These are phyloP conservation scores for Mycosphaerella sp. DNA, from an alignment of 2,329 filamentous ascomycete species.

Conservation along the genomic window DNA sequence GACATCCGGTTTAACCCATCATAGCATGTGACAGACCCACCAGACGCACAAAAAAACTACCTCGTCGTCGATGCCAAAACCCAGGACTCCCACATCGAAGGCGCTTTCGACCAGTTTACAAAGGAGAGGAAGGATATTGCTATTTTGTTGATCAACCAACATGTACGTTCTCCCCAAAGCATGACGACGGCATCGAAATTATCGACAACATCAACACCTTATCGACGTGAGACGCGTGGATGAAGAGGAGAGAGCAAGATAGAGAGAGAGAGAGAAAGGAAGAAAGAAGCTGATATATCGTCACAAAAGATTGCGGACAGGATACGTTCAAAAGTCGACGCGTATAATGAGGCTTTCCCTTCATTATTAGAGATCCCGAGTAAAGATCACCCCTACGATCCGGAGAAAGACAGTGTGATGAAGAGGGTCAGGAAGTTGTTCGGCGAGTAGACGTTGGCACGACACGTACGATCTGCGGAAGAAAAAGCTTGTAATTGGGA, in stretches of 20 bases:
- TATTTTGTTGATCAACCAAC: constrained; percentile 94
- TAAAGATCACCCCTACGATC: constrained; percentile 98
- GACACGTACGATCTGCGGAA: neutral
- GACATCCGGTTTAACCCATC: too few species aligned
- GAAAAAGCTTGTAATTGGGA: neutral
- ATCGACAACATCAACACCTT: too few species aligned
- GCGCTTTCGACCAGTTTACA: constrained; percentile 84
- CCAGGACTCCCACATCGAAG: constrained; percentile 78
- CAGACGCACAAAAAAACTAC: constrained; percentile 94
- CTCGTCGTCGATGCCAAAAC: constrained; percentile 94
- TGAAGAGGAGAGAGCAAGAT: neutral
- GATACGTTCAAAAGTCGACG: constrained; percentile 86
- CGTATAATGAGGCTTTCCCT: constrained; percentile 92
- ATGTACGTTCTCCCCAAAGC: constrained; percentile 52
- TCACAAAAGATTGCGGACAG: constrained; percentile 72
- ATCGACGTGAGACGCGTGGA: neutral
- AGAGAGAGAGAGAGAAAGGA: constrained; percentile 1
- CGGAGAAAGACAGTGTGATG: constrained; percentile 96
- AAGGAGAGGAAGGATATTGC: constrained; percentile 91
- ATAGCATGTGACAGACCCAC: constrained; percentile 83
- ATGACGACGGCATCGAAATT: too few species aligned
- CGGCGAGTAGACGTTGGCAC: constrained; percentile 50
- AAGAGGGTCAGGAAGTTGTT: constrained; percentile 73
- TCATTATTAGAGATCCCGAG: constrained; percentile 93
- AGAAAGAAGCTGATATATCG: neutral